A percentile compares a stretch with the other conserved stretches of the same genome.
These are phyloP conservation scores for Boletus coccyginus DNA, from an alignment of 768 basidiomycete genomes.

Conservation along the genomic window DNA sequence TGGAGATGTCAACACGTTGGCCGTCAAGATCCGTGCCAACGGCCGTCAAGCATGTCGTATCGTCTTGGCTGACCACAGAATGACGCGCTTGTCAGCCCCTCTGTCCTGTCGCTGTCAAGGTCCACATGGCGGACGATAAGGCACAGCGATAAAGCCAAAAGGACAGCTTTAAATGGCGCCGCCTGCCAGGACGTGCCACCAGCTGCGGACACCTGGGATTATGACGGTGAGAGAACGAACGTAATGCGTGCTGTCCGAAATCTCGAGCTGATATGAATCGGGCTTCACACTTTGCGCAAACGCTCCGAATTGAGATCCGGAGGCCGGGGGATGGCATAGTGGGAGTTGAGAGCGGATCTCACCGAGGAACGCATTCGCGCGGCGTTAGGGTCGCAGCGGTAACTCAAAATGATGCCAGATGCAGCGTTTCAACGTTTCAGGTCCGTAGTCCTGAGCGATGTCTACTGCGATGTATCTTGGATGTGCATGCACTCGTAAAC, in stretches of 20 bases:
- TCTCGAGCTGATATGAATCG: constrained; percentile 20
- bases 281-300: constrained; percentile 21
- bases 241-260: background rate
- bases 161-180: constrained; percentile 10
- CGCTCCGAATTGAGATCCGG: constrained; percentile 25
- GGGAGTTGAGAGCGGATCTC: constrained; percentile 30
- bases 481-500: background rate
- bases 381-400: constrained; percentile 17
- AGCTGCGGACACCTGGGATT: constrained; percentile 10
- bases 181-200: constrained; percentile 8
- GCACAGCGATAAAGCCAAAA: constrained; percentile 9
- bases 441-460: background rate
- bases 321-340: background rate
- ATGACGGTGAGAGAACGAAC: constrained; percentile 19
- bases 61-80: background rate
- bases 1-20: constrained; percentile 1
- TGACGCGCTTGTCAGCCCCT: constrained; percentile 13
- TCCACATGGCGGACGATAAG: constrained; percentile 17
- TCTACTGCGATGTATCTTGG: constrained; percentile 11
- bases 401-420: background rate
- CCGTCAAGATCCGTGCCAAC: constrained; percentile 7
- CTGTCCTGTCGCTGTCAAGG: background rate
- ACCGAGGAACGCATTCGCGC: constrained; percentile 15
- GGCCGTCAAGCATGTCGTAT: constrained; percentile 4
- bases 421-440: constrained; percentile 17